Evolutionary conservation across 1,284 basidiomycete species (phyloP), one percentile per base, ranked within the genome.

Genomic region (Ustilago vetiveriae): DNA sequence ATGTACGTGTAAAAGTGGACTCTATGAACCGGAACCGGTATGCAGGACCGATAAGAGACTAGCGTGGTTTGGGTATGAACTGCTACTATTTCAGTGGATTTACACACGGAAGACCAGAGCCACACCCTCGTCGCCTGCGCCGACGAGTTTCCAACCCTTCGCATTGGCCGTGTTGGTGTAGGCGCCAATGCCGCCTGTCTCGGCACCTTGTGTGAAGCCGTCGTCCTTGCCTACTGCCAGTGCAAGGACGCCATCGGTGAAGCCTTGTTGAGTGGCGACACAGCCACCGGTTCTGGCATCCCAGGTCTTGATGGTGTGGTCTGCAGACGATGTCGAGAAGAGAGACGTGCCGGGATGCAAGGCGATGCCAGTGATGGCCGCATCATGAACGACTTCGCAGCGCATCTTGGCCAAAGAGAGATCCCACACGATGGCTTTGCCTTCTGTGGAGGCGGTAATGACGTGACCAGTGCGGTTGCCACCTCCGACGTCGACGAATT

Each of bases 391-490:
- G 41, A 55, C 71, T 56, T 67, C 62, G 43, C 66, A 67, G 33
- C 71, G 71, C 58, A 62, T 57, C 57, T 73, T 72, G 52, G 75
- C 71, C 13, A 92, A 92, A 42, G 87, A 87, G 35, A 95, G 85
- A 83, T 99, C 95, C 93, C 94, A 98, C 38, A 97, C 89, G 78
- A 91, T 92, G 23, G 90, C 90, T 82, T 92, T 94, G 0, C 94
- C 94, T 80, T 99, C 96, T 9, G 94, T 98, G 2, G 88, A 93
- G 8, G 91, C 94, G 1, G 91, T 94, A 1, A 94, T 88, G 24
- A 90, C 90, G 14, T 92, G 87, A 16, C 75, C 58, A n/a, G 72
- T 76, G 32, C 67, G 72, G 27, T 90, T 87, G 57, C 85, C 85
- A 6, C 86, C 89, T 41, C 86, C 86, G 44, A 95, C 84, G 74